Conservation (phyloP, 257 asterid species). For the Gardenia jasminoides region DNA sequence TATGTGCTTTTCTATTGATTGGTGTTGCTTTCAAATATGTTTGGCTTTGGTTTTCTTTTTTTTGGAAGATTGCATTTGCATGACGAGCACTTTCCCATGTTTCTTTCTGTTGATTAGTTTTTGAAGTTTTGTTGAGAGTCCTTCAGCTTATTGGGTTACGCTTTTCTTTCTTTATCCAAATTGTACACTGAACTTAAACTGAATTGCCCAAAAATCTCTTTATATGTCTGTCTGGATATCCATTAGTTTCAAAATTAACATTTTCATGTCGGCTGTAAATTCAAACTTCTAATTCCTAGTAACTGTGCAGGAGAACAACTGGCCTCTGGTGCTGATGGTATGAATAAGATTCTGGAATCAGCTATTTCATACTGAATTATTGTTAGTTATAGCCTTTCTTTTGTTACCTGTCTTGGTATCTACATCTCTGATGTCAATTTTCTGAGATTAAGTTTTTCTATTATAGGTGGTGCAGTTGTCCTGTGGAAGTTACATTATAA, state of each 20-base stretch:
- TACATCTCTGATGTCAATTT: not conserved
- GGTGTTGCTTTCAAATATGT: not conserved
- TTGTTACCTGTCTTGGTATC: not conserved
- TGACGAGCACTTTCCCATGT: not conserved
- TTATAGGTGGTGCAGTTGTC: constrained; percentile 84
- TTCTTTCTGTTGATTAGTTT: not conserved
- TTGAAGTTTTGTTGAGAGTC: not conserved
- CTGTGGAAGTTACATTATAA: constrained; percentile 68
- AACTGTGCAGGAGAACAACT: constrained; percentile 77
- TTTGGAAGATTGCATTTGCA: not conserved
- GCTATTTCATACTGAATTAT: not conserved
- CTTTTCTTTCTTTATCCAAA: not conserved
- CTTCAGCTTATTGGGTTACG: not conserved
- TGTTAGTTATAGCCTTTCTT: not conserved
- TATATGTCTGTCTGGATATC: not conserved
- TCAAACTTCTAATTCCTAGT: constrained; percentile 16
- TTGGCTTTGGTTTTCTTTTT: not conserved
- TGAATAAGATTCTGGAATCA: constrained; percentile 9
- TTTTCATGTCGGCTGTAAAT: constrained; percentile 1
- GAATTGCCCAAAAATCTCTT: not conserved
- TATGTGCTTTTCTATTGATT: not conserved
- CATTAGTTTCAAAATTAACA: not conserved
- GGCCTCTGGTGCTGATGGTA: constrained; percentile 99
- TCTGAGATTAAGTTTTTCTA: constrained; percentile 13
- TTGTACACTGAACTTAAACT: not conserved